phyloP scores from a whole-genome alignment of 306 rosid genomes.

The Medicago lupulina region DNA sequence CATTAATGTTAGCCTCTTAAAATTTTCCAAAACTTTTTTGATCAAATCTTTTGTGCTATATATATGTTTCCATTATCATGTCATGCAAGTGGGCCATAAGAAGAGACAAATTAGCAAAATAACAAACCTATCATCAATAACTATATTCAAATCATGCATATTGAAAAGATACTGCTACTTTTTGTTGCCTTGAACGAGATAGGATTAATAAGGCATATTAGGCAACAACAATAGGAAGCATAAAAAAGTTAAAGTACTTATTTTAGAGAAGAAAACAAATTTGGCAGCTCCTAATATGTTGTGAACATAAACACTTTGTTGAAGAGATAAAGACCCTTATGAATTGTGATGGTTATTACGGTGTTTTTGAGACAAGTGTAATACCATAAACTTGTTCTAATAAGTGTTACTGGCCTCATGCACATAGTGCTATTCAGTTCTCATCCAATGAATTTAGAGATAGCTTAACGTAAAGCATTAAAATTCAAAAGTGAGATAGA shows the following conservation, averaged over 20 bases:
- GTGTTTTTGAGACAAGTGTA: slow-evolving; percentile 52
- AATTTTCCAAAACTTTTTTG: slow-evolving; percentile 56
- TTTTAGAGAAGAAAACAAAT: slow-evolving; percentile 35
- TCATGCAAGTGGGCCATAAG: slow-evolving; percentile 54
- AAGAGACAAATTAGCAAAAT: slow-evolving; percentile 40
- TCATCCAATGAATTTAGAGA: slow-evolving; percentile 54
- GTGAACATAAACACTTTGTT: slow-evolving; percentile 38
- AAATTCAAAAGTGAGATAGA: slow-evolving; percentile 43
- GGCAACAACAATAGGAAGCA: slow-evolving; percentile 37
- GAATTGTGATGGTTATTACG: slow-evolving; percentile 43
- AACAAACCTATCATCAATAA: slow-evolving; percentile 33
- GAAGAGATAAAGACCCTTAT: slow-evolving; percentile 48
- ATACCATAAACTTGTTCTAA: slow-evolving; percentile 47
- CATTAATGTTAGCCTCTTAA: slow-evolving; percentile 5
- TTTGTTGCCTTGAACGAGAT: slow-evolving; percentile 37
- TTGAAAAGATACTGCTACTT: slow-evolving; percentile 44
- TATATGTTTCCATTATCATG: slow-evolving; percentile 40
- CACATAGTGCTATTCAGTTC: slow-evolving; percentile 53
- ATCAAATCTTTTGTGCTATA: slow-evolving; percentile 54
- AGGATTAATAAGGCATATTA: slow-evolving; percentile 44
- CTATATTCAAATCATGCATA: slow-evolving; percentile 31
- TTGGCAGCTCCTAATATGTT: slow-evolving; percentile 51
- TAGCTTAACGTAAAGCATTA: slow-evolving; percentile 33
- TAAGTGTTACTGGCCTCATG: slow-evolving; percentile 46
- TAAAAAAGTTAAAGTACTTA: slow-evolving; percentile 20